These are phyloP conservation scores for Rhodotorula taiwanensis DNA, from an alignment of 768 basidiomycete genomes.

Conservation along the genomic window DNA sequence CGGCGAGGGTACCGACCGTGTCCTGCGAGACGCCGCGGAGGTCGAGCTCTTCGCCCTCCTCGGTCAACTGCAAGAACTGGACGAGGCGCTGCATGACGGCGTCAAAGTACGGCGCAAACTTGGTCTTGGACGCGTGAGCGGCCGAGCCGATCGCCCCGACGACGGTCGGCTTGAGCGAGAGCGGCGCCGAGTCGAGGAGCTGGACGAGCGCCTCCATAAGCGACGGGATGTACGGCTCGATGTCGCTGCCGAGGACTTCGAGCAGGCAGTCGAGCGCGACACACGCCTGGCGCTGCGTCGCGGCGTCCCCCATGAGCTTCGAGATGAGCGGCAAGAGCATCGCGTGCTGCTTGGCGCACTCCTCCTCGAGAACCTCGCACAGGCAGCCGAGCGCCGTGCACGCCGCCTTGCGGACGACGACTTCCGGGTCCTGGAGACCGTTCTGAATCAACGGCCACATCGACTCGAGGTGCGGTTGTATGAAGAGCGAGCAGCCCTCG, in stretches of 20 bases:
- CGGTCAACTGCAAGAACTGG: conserved; percentile 75
- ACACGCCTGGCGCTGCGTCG: conserved; percentile 87
- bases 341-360: conserved; percentile 71
- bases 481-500: conserved; percentile 95
- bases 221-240: conserved; percentile 77
- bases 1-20: conserved; percentile 95
- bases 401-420: conserved; percentile 85
- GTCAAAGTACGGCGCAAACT: conserved; percentile 89
- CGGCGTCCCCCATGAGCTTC: conserved; percentile 71
- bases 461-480: conserved; percentile 81
- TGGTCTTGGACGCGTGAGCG: conserved; percentile 85
- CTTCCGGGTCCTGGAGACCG: conserved; percentile 75
- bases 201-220: conserved; percentile 91
- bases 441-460: conserved; percentile 92
- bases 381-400: conserved; percentile 92
- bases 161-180: conserved; percentile 82
- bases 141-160: conserved; percentile 97
- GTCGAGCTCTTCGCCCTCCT: conserved; percentile 85
- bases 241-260: conserved; percentile 78
- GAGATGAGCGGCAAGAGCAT: conserved; percentile 60
- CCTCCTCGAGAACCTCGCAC: conserved; percentile 95
- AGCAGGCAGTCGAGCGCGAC: conserved; percentile 93
- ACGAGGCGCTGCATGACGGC: conserved; percentile 80
- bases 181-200: conserved; percentile 78
- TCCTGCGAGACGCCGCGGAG: conserved; percentile 97